A percentile compares a stretch with the other conserved stretches of the same genome.
phyloP scores from a whole-genome alignment of 2,329 filamentous ascomycete species.

The Hymenoscyphus occultus region DNA sequence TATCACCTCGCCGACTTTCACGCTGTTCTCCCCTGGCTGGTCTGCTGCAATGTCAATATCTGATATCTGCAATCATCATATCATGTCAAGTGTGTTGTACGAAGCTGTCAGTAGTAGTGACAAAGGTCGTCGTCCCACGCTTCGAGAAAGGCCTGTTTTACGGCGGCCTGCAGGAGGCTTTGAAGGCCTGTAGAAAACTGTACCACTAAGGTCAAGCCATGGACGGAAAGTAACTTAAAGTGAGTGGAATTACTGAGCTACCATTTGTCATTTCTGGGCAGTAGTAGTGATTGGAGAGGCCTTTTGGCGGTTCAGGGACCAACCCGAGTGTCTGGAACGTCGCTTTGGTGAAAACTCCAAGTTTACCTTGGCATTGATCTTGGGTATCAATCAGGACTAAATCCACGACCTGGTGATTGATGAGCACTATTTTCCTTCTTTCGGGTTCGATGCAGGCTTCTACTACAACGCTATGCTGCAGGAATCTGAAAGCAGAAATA shows the following conservation, averaged over 20 bases:
- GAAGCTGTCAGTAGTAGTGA: not conserved
- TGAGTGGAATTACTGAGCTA: not conserved
- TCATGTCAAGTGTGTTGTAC: not conserved
- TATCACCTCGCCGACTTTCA: not conserved
- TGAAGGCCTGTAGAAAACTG: not conserved
- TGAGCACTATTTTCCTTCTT: not conserved
- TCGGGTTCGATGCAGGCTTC: constrained; percentile 5
- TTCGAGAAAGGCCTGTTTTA: not conserved
- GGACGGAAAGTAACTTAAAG: not conserved
- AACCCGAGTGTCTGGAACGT: not conserved
- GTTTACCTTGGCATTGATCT: not conserved
- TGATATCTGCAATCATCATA: not conserved
- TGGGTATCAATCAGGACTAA: not conserved
- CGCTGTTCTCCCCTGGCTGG: not conserved
- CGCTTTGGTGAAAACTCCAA: not conserved
- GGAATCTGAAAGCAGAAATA: constrained; percentile 1
- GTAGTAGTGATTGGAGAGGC: not conserved
- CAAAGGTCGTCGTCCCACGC: not conserved
- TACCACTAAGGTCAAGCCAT: not conserved
- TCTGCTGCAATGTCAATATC: not conserved
- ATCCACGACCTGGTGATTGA: not conserved
- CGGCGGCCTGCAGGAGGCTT: constrained; percentile 1
- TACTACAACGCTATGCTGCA: constrained; percentile 1
- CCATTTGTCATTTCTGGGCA: not conserved
- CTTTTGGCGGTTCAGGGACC: not conserved